Evolutionary conservation across 352 stramenopile species (phyloP), one percentile per base, ranked within the genome.

Genomic region (Phytophthora hybrid): DNA sequence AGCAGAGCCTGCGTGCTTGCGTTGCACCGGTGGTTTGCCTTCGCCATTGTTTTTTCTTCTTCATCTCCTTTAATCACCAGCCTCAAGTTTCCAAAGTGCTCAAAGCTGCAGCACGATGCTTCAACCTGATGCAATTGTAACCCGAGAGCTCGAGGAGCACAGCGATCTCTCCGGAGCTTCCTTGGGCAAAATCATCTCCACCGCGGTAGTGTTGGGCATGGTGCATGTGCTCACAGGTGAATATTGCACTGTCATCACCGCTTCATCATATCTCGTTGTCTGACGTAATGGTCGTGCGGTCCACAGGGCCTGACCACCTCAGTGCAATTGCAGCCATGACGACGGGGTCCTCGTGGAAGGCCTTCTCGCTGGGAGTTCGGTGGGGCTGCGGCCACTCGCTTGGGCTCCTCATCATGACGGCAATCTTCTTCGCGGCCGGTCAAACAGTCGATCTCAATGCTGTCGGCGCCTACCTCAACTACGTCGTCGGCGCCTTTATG

Each of bases 341-440:
- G 29, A 83, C 86, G 10, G 85, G 76, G 52, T 89, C 82, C n/a
- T 93, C 82, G 23, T 91, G 79, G 72, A 77, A 77, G 19, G 82
- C 89, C 2, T 97, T 97, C 71, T 77, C 80, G 26, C 80, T 97
- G 0, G 92, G 92, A 23, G 68, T 97, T 21, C 87, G 88, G 76
- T 98, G 92, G 92, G 93, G 93, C 8, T 82, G 93, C 44, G 91
- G 93, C 41, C 92, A 98, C 76, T 91, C 41, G 13, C 80, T 92
- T 19, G 93, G 93, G 0, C 75, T 98, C 16, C 54, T 98, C 58
- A 69, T 92, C 75, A 92, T 92, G 85, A 93, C 73, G 70, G 41
- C 16, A 0, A 47, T 19, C 13, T 95, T 84, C 78, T 95, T 81
- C 81, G 90, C 77, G 14, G 71, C 59, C 29, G 82, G 71, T 55